Evolutionary conservation across 805 yeast species (phyloP), one percentile per base, ranked within the genome.

Genomic region (Schwanniomyces sp.): DNA sequence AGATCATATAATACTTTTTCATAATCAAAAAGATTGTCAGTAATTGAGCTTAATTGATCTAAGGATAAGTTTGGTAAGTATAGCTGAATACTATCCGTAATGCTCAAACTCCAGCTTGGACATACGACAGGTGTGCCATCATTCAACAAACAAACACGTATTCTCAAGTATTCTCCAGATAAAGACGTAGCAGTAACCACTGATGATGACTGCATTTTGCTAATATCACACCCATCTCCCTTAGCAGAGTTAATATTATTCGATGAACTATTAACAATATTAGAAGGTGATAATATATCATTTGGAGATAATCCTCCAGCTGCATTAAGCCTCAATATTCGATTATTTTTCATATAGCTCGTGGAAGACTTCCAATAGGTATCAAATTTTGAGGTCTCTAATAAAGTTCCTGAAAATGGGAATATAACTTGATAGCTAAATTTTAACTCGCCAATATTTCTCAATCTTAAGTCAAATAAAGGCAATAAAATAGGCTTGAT

Each of bases 351-450:
- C 14, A 67, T 67, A 42, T 80, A 81, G 40, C 85, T 79, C 0
- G 97, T 88, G 0, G 96, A 72, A 0, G 76, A 85, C 66, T 91
- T 94, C 99, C 99, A 92, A 67, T 92, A 92, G 0, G 98, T 92
- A 60, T 91, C 97, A 62, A 88, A 91, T 69, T 90, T 89, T 9
- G 96, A 85, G 38, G 95, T 86, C 64, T 91, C 97, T 49, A 92
- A 70, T 4, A 96, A 86, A 0, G 69, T 70, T 6, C 97, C 97
- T 5, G 84, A 75, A 62, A 86, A 94, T n/a, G 99, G 97, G 63
- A 84, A 84, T 43, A 92, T 88, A 2, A 92, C 80, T 58, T 89
- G 91, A 67, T 84, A 90, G 52, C 82, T 80, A 66, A 91, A 87
- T 32, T 78, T 77, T 39, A 92, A 67, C 49, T 85, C 86, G 11